Percentiles rank a stretch among this genome's conserved stretches.
phyloP scores from a whole-genome alignment of 2,329 filamentous ascomycete species.

The Shiraia sp. region DNA sequence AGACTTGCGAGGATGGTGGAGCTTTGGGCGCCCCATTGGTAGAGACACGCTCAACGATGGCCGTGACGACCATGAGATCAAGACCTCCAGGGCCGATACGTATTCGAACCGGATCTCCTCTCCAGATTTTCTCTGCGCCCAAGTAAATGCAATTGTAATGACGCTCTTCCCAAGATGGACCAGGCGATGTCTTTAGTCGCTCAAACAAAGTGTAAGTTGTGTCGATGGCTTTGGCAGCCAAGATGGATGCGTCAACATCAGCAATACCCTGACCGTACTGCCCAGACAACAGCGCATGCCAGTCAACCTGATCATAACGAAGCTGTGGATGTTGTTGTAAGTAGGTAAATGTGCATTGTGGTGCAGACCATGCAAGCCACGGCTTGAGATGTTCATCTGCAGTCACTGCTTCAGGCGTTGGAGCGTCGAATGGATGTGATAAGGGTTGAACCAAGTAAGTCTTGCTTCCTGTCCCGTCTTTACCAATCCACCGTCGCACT shows the following conservation, averaged over 20 bases:
- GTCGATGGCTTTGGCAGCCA: conserved; percentile 61
- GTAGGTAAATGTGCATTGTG: conserved; percentile 51
- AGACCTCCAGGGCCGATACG: conserved; percentile 46
- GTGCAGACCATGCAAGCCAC: conserved; percentile 63
- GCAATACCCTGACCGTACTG: conserved; percentile 54
- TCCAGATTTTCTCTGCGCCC: conserved; percentile 64
- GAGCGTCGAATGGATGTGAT: conserved; percentile 50
- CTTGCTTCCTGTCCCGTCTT: conserved; percentile 30
- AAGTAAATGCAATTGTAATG: conserved; percentile 60
- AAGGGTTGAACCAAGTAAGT: conserved; percentile 54
- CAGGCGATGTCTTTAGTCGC: conserved; percentile 43
- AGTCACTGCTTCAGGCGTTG: conserved; percentile 48
- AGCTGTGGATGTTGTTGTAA: conserved; percentile 48
- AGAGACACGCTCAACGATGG: conserved; percentile 47
- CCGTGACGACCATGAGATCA: conserved; percentile 54
- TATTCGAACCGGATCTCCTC: conserved; percentile 62
- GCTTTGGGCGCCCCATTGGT: conserved; percentile 12
- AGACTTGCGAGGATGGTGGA: conserved; percentile 36
- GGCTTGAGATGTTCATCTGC: conserved; percentile 54
- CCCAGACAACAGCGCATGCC: conserved; percentile 50
- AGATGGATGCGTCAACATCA: conserved; percentile 61
- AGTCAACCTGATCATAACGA: conserved; percentile 56
- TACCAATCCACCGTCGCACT: conserved; percentile 49
- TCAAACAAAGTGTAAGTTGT: conserved; percentile 59
- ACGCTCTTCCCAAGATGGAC: conserved; percentile 46